Base-by-base conservation (phyloP, 1,139 yeast genomes). In the Hyphopichia burtonii region DNA sequence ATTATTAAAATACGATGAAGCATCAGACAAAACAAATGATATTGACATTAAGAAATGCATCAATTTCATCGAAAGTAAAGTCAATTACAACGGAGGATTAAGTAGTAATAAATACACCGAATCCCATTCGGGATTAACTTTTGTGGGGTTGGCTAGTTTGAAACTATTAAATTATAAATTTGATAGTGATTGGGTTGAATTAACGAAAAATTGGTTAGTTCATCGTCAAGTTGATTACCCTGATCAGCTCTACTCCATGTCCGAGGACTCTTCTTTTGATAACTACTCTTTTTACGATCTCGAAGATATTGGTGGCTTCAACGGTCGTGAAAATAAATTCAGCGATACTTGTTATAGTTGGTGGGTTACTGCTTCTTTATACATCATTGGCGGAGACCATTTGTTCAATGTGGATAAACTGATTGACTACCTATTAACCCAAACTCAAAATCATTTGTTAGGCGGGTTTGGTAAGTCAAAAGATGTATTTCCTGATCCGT, bases 261-360 rank as follows among this genome's bases (percentile, higher is more conserved):
- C 8, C 56, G 45, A 44, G 53, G 48, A 37, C 39, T 12, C 44
- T 48, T 20, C 15, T n/a, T n/a, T n/a, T n/a, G 47, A 49, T 3
- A 55, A 54, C 10, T 68, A 68, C 48, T 70, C 63, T 18, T 65
- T 61, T 51, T 72, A 70, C 48, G 72, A 68, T 34, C 50, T 50
- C 0, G 68, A 63, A n/a, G 84, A 78, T 50, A 56, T 54, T 27
- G 97, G 97, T 1, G 96, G 95, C 0, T 85, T 89, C 59, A 89
- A 90, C 60, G 99, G 99, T 0, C 71, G 99, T 39, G 81, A 80
- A 20, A 89, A 90, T 58, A 93, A 93, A 59, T 77, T 75, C 40
- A 85, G 86, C 3, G 99, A 93, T 60, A 86, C 96, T 0, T 93
- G 99, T 65, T 93, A 93, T 61, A 79, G 88, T 8, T 93, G 91